Evolutionary conservation across 2,329 filamentous ascomycete genomes (phyloP).

Genomic region (Colletotrichum sp.): DNA sequence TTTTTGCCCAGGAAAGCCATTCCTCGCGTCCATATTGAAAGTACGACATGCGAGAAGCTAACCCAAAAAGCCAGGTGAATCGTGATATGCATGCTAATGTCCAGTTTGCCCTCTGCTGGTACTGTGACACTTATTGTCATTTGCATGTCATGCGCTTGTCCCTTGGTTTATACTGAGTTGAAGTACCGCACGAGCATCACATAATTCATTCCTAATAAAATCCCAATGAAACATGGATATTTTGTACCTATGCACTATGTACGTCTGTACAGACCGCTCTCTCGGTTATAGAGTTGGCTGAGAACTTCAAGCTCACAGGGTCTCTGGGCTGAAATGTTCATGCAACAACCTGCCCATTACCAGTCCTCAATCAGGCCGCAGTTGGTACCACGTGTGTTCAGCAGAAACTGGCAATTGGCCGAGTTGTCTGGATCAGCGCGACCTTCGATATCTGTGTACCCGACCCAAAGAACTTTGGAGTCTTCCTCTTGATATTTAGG

Average conservation of each 20-base stretch:
- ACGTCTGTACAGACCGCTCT: not conserved
- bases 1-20: not conserved
- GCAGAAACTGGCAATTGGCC: not conserved
- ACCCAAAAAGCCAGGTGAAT: not conserved
- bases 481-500: not conserved
- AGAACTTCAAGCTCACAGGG: not conserved
- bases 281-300: not conserved
- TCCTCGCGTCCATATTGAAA: not conserved
- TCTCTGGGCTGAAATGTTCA: not conserved
- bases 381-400: not conserved
- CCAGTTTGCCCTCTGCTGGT: not conserved
- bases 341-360: not conserved
- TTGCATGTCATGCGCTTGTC: not conserved
- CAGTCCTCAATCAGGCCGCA: not conserved
- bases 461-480: not conserved
- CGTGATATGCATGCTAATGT: not conserved
- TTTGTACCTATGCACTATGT: not conserved
- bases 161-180: not conserved
- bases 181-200: rapidly evolving
- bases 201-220: rapidly evolving
- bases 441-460: not conserved
- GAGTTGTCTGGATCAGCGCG: not conserved
- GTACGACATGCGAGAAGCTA: not conserved
- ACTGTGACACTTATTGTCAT: not conserved
- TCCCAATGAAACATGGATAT: too few relatives aligned